phyloP scores from a whole-genome alignment of 768 basidiomycete species.

The Boletus coccyginus region DNA sequence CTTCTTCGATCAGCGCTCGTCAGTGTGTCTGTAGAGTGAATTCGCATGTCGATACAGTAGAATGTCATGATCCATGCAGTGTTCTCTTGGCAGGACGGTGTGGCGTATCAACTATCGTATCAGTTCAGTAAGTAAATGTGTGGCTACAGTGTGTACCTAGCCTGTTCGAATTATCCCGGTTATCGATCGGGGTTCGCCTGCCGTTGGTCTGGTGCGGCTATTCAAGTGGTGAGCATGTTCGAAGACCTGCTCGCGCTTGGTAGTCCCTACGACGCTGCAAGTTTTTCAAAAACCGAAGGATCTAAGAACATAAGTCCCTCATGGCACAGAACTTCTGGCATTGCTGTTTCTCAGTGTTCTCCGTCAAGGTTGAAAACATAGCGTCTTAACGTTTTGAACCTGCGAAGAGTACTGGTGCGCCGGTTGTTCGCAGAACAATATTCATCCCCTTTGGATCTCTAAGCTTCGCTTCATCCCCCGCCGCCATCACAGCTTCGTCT shows the following conservation, averaged over 20 bases:
- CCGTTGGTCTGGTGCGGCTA: background rate
- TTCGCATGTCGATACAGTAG: too few species aligned
- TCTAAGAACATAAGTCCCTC: background rate
- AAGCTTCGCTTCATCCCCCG: background rate
- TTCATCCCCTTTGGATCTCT: background rate
- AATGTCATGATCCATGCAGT: too few species aligned
- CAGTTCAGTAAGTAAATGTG: background rate
- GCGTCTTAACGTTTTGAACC: background rate
- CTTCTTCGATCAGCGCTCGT: too few species aligned
- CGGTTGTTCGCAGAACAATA: background rate
- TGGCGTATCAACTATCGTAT: background rate
- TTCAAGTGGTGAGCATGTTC: background rate
- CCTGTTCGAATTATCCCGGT: background rate
- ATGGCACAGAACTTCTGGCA: background rate
- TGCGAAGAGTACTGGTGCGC: background rate
- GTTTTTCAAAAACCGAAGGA: background rate
- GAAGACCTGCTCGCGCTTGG: background rate
- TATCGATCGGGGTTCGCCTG: background rate
- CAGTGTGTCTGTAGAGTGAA: too few species aligned
- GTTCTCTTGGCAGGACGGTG: too few species aligned
- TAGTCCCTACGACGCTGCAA: background rate
- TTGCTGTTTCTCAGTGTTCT: background rate
- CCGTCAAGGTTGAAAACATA: background rate
- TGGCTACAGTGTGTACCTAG: too few species aligned
- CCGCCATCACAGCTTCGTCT: background rate